Base-by-base conservation (phyloP, 768 basidiomycete genomes). In the Mycena filopes region DNA sequence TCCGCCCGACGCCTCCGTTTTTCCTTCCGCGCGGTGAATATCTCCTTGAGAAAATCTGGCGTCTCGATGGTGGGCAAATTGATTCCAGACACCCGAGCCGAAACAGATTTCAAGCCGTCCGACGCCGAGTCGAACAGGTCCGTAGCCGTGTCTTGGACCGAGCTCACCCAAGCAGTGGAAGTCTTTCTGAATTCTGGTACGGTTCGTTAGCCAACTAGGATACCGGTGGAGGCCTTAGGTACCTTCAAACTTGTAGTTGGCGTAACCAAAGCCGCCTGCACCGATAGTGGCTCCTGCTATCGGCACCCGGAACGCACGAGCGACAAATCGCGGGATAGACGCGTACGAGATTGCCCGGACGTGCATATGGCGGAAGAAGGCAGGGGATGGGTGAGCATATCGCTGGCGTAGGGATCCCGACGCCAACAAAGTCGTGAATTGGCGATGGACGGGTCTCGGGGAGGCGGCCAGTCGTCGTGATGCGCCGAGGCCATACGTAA, bases 221-320 rank as follows among this genome's bases (percentile, higher is more conserved):
- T 33, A 5, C 56, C 23, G 38, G 23, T 16, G 26, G n/a, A 26
- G 25, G 10, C 54, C 36, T 45, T 10, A 77, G 85, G 69, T 65
- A 95, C 96, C 94, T 82, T 99, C 96, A 72, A 97, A 90, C 80
- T 96, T 96, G 82, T 97, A 97, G 76, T 97, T 96, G 23, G 95
- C 96, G 78, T 98, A 99, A 6, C 94, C 94, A 60, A 97, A 80
- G 0, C 94, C 91, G 12, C 96, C 96, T 0, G 92, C 96, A 5
- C 96, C 96, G 26, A 96, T 86, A 1, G 94, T 94, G 38, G 90
- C 92, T 8, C 92, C 95, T 18, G 94, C 95, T 63, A 95, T 85
- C 28, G 96, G 96, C 1, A 98, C 89, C 54, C 92, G 84, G 72
- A 98, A 95, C 0, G 95, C 95, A 47, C 94, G 85, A 0, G 91